Evolutionary conservation across 129 eudicot genomes (phyloP).

Genomic region (Flaveria trinervia): DNA sequence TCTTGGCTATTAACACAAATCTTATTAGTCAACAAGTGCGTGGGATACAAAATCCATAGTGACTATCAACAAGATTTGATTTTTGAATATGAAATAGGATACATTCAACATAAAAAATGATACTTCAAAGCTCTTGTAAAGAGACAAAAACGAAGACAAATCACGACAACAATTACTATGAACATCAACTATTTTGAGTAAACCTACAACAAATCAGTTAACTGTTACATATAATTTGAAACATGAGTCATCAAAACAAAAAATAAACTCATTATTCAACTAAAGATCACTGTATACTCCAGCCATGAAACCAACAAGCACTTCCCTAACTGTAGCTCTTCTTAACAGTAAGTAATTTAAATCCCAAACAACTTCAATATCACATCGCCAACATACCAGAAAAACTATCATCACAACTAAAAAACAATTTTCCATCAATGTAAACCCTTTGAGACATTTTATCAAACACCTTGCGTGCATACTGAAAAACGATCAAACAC

Average conservation of each 20-base stretch:
- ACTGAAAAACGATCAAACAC: background rate
- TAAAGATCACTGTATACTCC: background rate
- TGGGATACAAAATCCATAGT: background rate
- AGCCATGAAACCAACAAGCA: background rate
- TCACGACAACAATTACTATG: background rate
- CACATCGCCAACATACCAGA: background rate
- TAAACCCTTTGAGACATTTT: slow-evolving; percentile 1
- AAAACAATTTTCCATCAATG: background rate
- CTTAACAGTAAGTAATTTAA: background rate
- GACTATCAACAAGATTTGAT: background rate
- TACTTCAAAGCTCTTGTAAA: background rate
- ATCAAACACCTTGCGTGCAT: slow-evolving; percentile 26
- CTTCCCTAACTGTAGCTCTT: background rate
- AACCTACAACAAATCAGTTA: background rate
- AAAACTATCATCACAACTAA: background rate
- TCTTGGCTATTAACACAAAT: background rate
- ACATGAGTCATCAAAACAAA: background rate
- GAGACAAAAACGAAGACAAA: background rate
- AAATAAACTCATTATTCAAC: background rate
- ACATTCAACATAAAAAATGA: background rate
- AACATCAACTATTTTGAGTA: background rate
- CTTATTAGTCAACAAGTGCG: background rate
- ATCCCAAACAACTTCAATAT: background rate
- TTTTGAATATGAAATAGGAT: background rate
- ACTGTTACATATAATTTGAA: background rate